phyloP scores from a whole-genome alignment of 192 early-diverging fungal genomes.

The Spizellomyces sp. region DNA sequence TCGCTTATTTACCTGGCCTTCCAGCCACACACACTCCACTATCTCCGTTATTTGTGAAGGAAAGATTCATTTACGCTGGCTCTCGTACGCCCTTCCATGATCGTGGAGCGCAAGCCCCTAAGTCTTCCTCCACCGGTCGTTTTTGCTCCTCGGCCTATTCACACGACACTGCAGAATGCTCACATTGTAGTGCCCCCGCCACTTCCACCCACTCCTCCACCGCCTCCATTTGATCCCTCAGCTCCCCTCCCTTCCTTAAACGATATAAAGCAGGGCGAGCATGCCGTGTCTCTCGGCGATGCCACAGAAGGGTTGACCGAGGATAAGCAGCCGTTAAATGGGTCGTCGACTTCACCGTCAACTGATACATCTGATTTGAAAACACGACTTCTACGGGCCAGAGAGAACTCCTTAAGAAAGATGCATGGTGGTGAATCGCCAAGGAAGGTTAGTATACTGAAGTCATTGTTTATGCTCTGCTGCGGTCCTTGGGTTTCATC shows the following conservation, averaged over 20 bases:
- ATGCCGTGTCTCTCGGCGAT: background rate
- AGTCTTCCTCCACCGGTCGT: slow-evolving; percentile 30
- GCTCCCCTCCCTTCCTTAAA: slow-evolving; percentile 14
- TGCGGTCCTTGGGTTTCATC: too few species aligned
- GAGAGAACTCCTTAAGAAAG: background rate
- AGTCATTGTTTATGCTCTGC: too few species aligned
- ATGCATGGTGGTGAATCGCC: background rate
- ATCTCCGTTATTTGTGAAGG: too few species aligned
- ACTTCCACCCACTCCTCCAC: slow-evolving; percentile 31
- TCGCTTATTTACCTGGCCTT: too few species aligned
- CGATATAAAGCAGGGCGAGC: background rate
- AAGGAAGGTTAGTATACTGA: background rate
- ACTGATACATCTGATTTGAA: too few species aligned
- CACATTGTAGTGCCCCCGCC: slow-evolving; percentile 8
- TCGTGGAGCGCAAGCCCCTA: slow-evolving; percentile 34
- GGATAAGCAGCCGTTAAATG: background rate
- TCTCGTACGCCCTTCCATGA: slow-evolving; percentile 26
- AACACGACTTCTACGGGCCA: too few species aligned
- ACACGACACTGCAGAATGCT: slow-evolving; percentile 23
- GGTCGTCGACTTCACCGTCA: background rate
- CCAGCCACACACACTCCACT: too few species aligned
- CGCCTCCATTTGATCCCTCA: slow-evolving; percentile 26
- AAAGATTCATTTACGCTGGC: slow-evolving; percentile 12
- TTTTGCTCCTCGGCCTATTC: slow-evolving; percentile 24
- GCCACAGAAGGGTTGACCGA: background rate